These are phyloP conservation scores for Penicillium waksmanii DNA, from an alignment of 495 filamentous ascomycete species.

Conservation along the genomic window DNA sequence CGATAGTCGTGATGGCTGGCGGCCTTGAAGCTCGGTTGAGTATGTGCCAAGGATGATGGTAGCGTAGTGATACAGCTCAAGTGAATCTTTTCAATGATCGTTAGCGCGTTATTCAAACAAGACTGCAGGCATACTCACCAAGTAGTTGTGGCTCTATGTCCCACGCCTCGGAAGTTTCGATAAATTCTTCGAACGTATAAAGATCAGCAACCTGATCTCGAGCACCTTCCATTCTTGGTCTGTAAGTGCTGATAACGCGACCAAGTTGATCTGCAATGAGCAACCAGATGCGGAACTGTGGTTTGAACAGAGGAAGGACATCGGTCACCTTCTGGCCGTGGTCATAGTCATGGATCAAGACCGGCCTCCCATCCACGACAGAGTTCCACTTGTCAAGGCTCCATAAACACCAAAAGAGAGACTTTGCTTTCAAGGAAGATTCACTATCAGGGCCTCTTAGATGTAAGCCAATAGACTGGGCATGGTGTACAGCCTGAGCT, in stretches of 20 bases:
- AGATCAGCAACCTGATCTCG: slow-evolving; percentile 51
- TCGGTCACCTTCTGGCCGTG: slow-evolving; percentile 37
- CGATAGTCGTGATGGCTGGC: slow-evolving; percentile 15
- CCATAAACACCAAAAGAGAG: slow-evolving; percentile 66
- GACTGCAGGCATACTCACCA: slow-evolving; percentile 9
- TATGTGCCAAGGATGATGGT: slow-evolving; percentile 25
- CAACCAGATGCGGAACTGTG: slow-evolving; percentile 48
- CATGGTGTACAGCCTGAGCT: slow-evolving; percentile 51
- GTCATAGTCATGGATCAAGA: slow-evolving; percentile 66
- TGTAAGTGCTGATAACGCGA: slow-evolving; percentile 62
- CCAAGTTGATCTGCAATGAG: slow-evolving; percentile 53
- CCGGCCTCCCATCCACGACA: slow-evolving; percentile 60
- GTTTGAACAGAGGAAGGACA: slow-evolving; percentile 23
- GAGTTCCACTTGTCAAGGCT: slow-evolving; percentile 62
- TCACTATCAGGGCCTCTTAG: slow-evolving; percentile 27
- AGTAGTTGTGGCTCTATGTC: slow-evolving; percentile 11
- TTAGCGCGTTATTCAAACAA: slow-evolving; percentile 7
- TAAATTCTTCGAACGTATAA: slow-evolving; percentile 63
- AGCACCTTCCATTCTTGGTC: slow-evolving; percentile 41
- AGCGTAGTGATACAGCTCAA: slow-evolving; percentile 27
- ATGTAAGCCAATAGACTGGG: slow-evolving; percentile 65
- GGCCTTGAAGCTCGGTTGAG: slow-evolving; percentile 26
- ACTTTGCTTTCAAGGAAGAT: slow-evolving; percentile 33
- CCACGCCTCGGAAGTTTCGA: slow-evolving; percentile 18
- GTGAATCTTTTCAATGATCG: slow-evolving; percentile 11